phyloP scores from a whole-genome alignment of 78 protist species.

The slime mould (Dictyostelium discoideum) region DNA sequence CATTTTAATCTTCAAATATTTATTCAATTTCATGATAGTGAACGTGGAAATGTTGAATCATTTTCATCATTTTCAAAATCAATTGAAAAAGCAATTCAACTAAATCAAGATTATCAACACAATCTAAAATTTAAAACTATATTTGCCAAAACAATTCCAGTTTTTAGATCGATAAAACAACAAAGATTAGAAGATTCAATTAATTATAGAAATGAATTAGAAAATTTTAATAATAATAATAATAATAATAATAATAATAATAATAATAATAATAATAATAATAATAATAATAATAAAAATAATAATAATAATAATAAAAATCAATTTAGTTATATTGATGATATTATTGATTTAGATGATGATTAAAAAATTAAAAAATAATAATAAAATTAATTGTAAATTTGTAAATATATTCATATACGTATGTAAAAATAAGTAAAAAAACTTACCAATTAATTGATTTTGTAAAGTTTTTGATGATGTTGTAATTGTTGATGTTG shows the following conservation, averaged over 20 bases:
- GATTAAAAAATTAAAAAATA: neutral
- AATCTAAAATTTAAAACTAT: neutral
- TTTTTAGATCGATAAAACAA: neutral
- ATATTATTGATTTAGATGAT: neutral
- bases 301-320: neutral
- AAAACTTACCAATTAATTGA: no score
- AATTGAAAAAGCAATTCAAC: neutral
- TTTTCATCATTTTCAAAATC: neutral
- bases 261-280: neutral
- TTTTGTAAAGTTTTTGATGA: no score
- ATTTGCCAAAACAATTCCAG: neutral
- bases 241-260: neutral
- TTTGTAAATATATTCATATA: neutral
- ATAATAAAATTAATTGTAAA: neutral
- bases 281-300: no score
- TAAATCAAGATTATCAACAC: neutral
- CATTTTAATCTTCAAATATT: constrained; percentile 1
- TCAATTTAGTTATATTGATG: neutral
- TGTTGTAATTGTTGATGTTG: no score
- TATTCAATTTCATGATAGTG: constrained; percentile 2
- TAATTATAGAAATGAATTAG: neutral
- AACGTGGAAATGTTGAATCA: constrained; percentile 16
- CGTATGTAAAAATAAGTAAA: no score
- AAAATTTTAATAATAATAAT: neutral
- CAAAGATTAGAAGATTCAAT: neutral